Base-by-base conservation (phyloP, 805 yeast genomes). In the Schwanniomyces sp. region DNA sequence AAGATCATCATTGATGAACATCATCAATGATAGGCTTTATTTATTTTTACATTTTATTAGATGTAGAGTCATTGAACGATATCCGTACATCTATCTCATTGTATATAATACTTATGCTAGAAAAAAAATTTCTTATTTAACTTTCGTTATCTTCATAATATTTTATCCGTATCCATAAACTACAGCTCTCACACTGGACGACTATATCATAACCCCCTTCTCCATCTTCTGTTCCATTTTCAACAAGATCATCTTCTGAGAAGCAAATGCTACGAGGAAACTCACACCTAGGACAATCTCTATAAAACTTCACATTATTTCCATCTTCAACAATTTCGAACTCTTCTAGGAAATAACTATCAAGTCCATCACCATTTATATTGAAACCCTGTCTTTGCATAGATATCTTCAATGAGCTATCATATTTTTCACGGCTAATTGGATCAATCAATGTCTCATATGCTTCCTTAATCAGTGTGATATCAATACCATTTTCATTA, bases 181-280 rank as follows among this genome's bases (percentile, higher is more conserved):
- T 88, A 63, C 98, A 92, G 28, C 87, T 83, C 10, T 69, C 61
- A 62, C 98, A 92, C 58, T 91, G 96, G 0, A 88, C 81, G 18
- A 88, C 74, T 1, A 91, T 76, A 52, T 85, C 86, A 52, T 73
- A 85, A 12, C 70, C 70, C 0, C 84, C 76, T 14, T 67, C 78
- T 12, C 81, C 84, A 30, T 74, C 76, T 0, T 73, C 75, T 0
- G 78, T 74, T 0, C 82, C 85, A 46, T 74, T 74, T 5, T 74
- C 69, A 14, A 68, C 82, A 46, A 92, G 70, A 46, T 86, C 87
- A 1, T 66, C 58, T 52, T 90, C 97, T 1, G 70, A 71, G 1
- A 92, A 62, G 12, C 60, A 58, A 47, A 89, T 86, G 0, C 91
- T 84, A 2, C 70, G 64, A 0, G 54, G 47, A 0, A 74, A 64